These are phyloP conservation scores for Blastobotrys arbuscula DNA, from an alignment of 1,139 yeast genomes.

Conservation along the genomic window DNA sequence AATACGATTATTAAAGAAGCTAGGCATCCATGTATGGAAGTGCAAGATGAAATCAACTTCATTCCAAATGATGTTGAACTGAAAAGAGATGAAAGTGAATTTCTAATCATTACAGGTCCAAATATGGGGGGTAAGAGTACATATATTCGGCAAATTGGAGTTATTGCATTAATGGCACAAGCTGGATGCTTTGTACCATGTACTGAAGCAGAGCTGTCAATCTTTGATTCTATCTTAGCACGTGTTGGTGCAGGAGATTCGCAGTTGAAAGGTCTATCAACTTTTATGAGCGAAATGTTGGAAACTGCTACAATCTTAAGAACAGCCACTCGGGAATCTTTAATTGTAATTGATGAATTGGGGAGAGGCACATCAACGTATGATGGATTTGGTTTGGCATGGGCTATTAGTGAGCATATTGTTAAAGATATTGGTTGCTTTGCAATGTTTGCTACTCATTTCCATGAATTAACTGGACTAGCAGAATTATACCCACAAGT, in stretches of 20 bases:
- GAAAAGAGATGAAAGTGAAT: conserved; percentile 48
- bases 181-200: conserved; percentile 90
- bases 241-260: conserved; percentile 99
- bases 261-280: conserved; percentile 91
- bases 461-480: conserved; percentile 85
- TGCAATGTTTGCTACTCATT: conserved; percentile 91
- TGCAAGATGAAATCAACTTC: conserved; percentile 80
- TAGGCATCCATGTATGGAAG: conserved; percentile 91
- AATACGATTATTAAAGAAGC: conserved; percentile 59
- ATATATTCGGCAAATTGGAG: conserved; percentile 87
- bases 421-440: conserved; percentile 67
- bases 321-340: conserved; percentile 75
- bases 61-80: conserved; percentile 79
- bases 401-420: conserved; percentile 89
- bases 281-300: conserved; percentile 97
- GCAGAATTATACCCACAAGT: conserved; percentile 60
- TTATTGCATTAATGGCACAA: conserved; percentile 83
- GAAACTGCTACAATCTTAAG: conserved; percentile 90
- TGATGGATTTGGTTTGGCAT: conserved; percentile 96
- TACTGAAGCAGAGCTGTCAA: conserved; percentile 62
- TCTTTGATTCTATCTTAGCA: conserved; percentile 88
- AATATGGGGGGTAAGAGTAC: conserved; percentile 99
- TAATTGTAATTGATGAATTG: conserved; percentile 88
- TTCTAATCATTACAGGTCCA: conserved; percentile 89
- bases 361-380: conserved; percentile 97